Conservation (phyloP, 257 asterid species). For the Ocimum tenuiflorum region DNA sequence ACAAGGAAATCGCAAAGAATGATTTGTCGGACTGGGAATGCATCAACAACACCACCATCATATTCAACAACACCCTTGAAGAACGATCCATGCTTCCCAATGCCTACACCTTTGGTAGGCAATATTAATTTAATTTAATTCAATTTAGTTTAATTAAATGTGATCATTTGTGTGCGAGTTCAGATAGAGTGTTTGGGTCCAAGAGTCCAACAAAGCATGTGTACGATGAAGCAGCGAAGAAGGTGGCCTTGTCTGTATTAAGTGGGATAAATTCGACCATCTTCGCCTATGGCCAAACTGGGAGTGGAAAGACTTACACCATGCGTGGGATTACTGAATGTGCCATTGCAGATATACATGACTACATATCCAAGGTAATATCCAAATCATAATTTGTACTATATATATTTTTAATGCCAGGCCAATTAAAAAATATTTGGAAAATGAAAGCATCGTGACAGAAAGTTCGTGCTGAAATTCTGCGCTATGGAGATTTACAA, state of each 20-base stretch:
- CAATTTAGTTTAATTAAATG: no score
- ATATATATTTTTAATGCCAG: no score
- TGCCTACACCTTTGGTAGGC: constrained; percentile 72
- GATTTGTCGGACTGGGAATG: constrained; percentile 80
- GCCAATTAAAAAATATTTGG: no score
- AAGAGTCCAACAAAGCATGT: constrained; percentile 60
- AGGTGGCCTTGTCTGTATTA: constrained; percentile 67
- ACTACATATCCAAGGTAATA: constrained; percentile 41
- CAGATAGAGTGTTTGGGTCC: constrained; percentile 71
- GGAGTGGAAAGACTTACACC: constrained; percentile 57
- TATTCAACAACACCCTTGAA: constrained; percentile 48
- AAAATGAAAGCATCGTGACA: constrained; percentile 39
- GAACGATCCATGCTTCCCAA: constrained; percentile 60
- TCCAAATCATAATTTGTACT: no score
- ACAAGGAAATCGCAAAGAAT: constrained; percentile 46
- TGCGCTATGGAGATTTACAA: constrained; percentile 98
- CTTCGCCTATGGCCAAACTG: constrained; percentile 58
- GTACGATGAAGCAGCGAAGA: constrained; percentile 81
- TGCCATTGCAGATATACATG: constrained; percentile 38
- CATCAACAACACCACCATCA: constrained; percentile 62
- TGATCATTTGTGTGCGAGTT: no score
- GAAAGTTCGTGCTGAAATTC: constrained; percentile 56
- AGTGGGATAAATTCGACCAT: constrained; percentile 74
- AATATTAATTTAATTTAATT: no score
- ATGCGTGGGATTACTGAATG: constrained; percentile 46